Percentiles rank a stretch among this genome's conserved stretches.
These are phyloP conservation scores for Gaultheria prostrata DNA, from an alignment of 148 eudicot species.

Conservation along the genomic window DNA sequence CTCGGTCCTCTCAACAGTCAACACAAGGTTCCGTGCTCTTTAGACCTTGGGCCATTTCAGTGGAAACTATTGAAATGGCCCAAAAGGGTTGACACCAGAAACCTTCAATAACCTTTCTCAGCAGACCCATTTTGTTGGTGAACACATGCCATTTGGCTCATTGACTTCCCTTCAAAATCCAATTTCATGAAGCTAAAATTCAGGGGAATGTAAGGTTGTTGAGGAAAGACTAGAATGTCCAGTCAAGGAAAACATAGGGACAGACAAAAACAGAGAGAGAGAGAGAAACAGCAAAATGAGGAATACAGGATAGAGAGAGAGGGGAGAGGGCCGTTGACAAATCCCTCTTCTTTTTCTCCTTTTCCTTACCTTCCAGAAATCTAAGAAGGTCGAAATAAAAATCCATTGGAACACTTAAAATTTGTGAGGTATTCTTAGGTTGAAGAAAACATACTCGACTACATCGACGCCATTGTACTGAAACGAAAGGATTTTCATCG, in stretches of 20 bases:
- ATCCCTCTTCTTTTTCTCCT: background rate
- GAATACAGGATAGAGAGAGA: background rate
- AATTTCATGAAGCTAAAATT: slow-evolving; percentile 8
- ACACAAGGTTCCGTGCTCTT: no score
- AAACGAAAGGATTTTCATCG: background rate
- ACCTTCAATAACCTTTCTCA: background rate
- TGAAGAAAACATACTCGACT: background rate
- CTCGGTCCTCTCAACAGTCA: no score
- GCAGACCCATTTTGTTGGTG: background rate
- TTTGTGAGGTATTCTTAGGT: background rate
- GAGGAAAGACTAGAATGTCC: background rate
- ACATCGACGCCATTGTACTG: background rate
- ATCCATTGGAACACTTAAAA: background rate
- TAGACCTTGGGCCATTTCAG: no score
- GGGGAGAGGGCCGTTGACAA: background rate
- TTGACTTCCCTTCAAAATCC: background rate
- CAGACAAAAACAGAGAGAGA: background rate
- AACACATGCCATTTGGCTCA: slow-evolving; percentile 9
- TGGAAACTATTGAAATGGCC: background rate
- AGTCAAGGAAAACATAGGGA: background rate
- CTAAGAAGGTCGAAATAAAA: background rate
- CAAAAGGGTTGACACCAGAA: background rate
- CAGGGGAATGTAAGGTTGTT: background rate
- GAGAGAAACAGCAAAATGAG: slow-evolving; percentile 16
- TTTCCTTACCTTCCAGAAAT: background rate